A percentile compares a stretch with the other conserved stretches of the same genome.
Conservation (phyloP, 768 basidiomycete species). For the Mycena sanguinolenta region DNA sequence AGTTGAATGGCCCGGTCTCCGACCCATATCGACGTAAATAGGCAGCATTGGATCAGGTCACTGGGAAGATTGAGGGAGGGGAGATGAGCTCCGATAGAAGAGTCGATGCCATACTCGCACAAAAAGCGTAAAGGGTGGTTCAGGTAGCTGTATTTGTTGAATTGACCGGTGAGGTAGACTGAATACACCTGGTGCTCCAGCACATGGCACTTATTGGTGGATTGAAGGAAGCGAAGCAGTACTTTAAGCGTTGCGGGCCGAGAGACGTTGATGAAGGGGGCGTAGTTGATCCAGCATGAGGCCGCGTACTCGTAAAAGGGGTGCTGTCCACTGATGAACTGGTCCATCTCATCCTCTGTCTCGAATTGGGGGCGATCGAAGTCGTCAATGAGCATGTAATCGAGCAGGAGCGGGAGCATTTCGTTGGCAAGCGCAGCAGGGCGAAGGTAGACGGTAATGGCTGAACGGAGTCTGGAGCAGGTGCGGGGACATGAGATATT, state of each 20-base stretch:
- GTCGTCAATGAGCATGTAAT: conserved; percentile 11
- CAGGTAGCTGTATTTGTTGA: too few species aligned
- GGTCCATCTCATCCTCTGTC: background rate
- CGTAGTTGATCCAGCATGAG: background rate
- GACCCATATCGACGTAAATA: conserved; percentile 3
- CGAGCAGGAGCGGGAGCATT: background rate
- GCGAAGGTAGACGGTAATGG: conserved; percentile 1
- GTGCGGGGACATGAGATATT: background rate
- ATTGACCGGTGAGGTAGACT: too few species aligned
- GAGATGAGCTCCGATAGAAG: background rate
- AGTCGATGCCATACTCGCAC: background rate
- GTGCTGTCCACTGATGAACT: background rate
- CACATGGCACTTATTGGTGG: too few species aligned
- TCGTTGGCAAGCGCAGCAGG: background rate
- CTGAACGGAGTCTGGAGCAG: background rate
- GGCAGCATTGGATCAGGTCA: conserved; percentile 7
- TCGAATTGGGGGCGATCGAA: conserved; percentile 6
- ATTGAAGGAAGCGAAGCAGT: background rate
- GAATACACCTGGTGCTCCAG: too few species aligned
- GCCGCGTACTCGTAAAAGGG: conserved; percentile 5
- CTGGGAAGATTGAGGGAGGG: background rate
- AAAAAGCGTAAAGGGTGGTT: background rate
- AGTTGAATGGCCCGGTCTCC: too few species aligned
- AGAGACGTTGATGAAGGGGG: background rate
- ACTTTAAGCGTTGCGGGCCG: background rate